These are phyloP conservation scores for Pseudonitzschia multiseries DNA, from an alignment of 108 stramenopile species.

Conservation along the genomic window DNA sequence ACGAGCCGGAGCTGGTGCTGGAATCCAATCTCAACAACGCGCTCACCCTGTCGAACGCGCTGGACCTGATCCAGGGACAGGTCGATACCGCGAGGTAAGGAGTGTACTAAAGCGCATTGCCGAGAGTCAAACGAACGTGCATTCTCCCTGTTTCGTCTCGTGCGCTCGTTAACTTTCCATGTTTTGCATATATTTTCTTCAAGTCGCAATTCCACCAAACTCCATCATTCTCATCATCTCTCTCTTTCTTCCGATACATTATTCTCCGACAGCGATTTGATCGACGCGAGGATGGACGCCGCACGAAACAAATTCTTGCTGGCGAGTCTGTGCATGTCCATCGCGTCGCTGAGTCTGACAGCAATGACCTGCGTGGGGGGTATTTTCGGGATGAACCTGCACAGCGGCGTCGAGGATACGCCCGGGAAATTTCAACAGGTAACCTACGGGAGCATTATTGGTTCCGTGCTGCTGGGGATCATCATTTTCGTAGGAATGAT, in stretches of 20 bases:
- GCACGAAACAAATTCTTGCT: constrained; percentile 15
- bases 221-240: not conserved
- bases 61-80: constrained; percentile 75
- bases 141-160: not conserved
- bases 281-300: constrained; percentile 12
- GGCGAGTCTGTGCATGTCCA: constrained; percentile 6
- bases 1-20: constrained; percentile 86
- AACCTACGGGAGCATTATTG: not conserved
- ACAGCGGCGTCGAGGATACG: not conserved
- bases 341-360: constrained; percentile 10
- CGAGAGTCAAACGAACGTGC: not conserved
- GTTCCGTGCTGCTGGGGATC: not conserved
- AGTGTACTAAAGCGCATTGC: not conserved
- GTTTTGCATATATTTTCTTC: too few species aligned
- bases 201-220: too few species aligned
- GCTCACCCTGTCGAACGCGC: constrained; percentile 57
- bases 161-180: too few species aligned
- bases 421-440: not conserved
- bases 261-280: constrained; percentile 6
- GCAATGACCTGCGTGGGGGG: not conserved
- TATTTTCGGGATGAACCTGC: constrained; percentile 6
- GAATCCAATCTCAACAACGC: constrained; percentile 82
- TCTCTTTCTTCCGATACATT: not conserved
- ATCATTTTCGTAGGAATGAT: constrained; percentile 5
- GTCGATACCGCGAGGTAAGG: constrained; percentile 52